phyloP scores from a whole-genome alignment of 225 moss, liverwort and hornwort species.

The Sphagnum contortum region DNA sequence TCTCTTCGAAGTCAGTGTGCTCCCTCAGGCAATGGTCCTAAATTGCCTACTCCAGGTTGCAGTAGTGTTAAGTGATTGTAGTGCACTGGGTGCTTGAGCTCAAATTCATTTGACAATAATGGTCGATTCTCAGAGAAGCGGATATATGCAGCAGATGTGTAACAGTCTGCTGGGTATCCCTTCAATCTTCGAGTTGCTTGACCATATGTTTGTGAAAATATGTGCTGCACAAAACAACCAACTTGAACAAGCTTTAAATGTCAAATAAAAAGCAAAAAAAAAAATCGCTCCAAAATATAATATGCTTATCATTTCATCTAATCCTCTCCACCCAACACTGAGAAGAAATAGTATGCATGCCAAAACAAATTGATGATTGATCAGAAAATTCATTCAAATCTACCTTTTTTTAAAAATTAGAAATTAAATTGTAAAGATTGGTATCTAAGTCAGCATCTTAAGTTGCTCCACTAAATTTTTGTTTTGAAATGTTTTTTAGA shows the following conservation, averaged over 20 bases:
- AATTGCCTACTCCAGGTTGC: conserved; percentile 24
- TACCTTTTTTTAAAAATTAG: no score
- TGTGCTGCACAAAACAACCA: conserved; percentile 37
- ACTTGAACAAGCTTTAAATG: no score
- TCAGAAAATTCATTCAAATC: no score
- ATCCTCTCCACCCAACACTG: no score
- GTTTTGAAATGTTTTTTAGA: no score
- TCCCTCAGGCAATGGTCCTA: conserved; percentile 33
- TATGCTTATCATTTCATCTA: neutral
- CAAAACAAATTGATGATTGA: no score
- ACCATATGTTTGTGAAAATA: conserved; percentile 78
- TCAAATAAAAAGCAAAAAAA: no score
- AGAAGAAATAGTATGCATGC: no score
- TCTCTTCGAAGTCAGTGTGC: no score
- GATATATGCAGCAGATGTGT: conserved; percentile 61
- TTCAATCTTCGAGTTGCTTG: conserved; percentile 51
- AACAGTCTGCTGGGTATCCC: conserved; percentile 52
- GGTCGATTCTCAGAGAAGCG: conserved; percentile 67
- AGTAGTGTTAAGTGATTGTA: conserved; percentile 62
- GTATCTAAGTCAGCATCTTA: no score
- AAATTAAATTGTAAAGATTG: no score
- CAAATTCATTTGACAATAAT: conserved; percentile 69
- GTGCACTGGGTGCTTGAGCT: conserved; percentile 70
- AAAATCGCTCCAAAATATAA: neutral
- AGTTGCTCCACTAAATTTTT: no score